These are phyloP conservation scores for Pleurotus platypus DNA, from an alignment of 768 basidiomycete genomes.

Conservation along the genomic window DNA sequence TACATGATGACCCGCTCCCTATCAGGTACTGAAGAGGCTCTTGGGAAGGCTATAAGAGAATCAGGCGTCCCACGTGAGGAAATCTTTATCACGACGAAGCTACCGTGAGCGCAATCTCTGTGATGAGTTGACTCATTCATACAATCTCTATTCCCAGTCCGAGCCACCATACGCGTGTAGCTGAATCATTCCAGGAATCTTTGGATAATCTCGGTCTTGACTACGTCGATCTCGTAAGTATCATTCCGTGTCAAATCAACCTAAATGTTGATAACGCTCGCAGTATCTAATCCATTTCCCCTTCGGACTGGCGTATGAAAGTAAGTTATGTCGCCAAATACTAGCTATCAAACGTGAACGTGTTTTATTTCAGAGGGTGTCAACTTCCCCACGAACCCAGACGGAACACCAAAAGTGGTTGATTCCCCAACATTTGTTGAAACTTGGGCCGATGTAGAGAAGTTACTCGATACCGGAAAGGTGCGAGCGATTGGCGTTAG, in stretches of 20 bases:
- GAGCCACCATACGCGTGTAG: conserved; percentile 35
- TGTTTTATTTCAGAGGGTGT: conserved; percentile 10
- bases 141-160: too few species aligned
- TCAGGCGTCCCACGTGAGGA: conserved; percentile 46
- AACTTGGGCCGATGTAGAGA: conserved; percentile 49
- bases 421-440: conserved; percentile 33
- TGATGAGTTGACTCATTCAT: neutral
- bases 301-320: conserved; percentile 28
- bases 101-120: conserved; percentile 26
- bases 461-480: conserved; percentile 40
- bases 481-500: conserved; percentile 53
- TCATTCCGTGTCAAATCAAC: neutral
- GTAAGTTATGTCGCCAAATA: conserved; percentile 14
- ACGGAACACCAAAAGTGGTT: conserved; percentile 29
- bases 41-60: conserved; percentile 41
- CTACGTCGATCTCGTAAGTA: conserved; percentile 40
- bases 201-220: conserved; percentile 34
- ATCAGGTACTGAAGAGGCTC: conserved; percentile 33
- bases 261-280: conserved; percentile 10
- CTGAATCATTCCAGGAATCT: conserved; percentile 37
- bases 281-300: conserved; percentile 54
- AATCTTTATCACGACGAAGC: conserved; percentile 50
- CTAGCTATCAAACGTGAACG: neutral
- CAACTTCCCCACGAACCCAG: conserved; percentile 20
- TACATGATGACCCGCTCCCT: neutral